phyloP scores from a whole-genome alignment of 208 protist species.

The Crithidia thermophila region DNA sequence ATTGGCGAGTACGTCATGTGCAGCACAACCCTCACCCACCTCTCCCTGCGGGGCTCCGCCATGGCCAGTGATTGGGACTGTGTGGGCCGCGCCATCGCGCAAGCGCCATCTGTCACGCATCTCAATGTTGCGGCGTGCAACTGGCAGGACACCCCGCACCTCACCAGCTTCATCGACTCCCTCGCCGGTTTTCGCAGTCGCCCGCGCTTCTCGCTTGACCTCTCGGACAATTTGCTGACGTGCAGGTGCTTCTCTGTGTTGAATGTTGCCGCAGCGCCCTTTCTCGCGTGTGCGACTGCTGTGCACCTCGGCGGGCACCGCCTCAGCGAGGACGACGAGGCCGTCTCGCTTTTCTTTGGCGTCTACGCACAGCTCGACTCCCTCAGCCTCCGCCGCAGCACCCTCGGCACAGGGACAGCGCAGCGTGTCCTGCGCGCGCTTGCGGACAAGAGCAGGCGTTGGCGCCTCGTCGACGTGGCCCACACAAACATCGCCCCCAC shows the following conservation, averaged over 20 bases:
- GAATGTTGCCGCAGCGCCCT: slow-evolving; percentile 16
- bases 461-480: slow-evolving; percentile 35
- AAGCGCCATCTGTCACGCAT: slow-evolving; percentile 20
- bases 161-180: slow-evolving; percentile 32
- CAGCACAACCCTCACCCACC: slow-evolving; percentile 30
- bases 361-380: slow-evolving; percentile 25
- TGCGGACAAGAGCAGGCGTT: slow-evolving; percentile 28
- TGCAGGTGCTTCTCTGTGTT: slow-evolving; percentile 37
- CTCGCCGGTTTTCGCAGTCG: slow-evolving; percentile 36
- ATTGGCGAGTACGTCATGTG: slow-evolving; percentile 36
- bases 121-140: slow-evolving; percentile 53
- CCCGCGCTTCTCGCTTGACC: slow-evolving; percentile 41
- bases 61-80: slow-evolving; percentile 37
- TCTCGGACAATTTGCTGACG: slow-evolving; percentile 47
- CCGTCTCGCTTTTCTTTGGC: slow-evolving; percentile 32
- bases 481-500: slow-evolving; percentile 14
- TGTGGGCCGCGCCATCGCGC: slow-evolving; percentile 39
- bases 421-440: slow-evolving; percentile 46
- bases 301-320: slow-evolving; percentile 40
- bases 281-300: slow-evolving; percentile 25
- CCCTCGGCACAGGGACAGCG: slow-evolving; percentile 23
- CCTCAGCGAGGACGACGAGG: slow-evolving; percentile 27
- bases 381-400: slow-evolving; percentile 32
- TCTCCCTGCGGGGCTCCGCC: slow-evolving; percentile 56
- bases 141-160: slow-evolving; percentile 40